Conservation (phyloP, 345 rosid genomes). For the Murraya koenigii region DNA sequence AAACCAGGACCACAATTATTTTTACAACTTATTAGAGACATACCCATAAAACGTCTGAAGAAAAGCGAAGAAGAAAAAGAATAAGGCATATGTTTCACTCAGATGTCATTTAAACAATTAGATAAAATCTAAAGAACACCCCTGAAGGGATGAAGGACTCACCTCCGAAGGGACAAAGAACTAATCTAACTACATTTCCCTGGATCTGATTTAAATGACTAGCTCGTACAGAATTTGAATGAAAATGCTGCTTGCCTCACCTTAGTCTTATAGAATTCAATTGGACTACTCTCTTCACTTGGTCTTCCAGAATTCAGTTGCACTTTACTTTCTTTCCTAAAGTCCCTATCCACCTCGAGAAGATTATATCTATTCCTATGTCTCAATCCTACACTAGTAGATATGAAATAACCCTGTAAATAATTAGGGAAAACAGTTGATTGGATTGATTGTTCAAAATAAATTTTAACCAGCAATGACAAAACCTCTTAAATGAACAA, state of each 20-base stretch:
- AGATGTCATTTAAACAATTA: background rate
- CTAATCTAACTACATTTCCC: background rate
- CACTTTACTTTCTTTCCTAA: background rate
- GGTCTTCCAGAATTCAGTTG: no score
- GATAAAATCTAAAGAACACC: background rate
- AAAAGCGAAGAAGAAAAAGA: background rate
- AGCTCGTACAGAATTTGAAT: background rate
- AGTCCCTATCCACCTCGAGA: background rate
- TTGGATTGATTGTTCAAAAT: background rate
- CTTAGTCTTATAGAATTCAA: background rate
- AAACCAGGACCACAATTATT: constrained; percentile 1
- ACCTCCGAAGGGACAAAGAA: no score
- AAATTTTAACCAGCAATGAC: background rate
- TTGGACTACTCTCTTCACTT: background rate
- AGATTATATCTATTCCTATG: background rate
- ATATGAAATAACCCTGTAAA: background rate
- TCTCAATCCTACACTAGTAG: background rate
- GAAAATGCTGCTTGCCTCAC: background rate
- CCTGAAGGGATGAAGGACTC: no score
- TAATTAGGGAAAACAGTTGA: background rate
- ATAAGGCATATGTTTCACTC: background rate
- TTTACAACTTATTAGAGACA: background rate
- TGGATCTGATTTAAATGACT: background rate
- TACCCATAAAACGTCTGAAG: background rate
- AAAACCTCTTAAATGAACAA: background rate